These are phyloP conservation scores for Pulveroboletus sp. DNA, from an alignment of 768 basidiomycete genomes.

Conservation along the genomic window DNA sequence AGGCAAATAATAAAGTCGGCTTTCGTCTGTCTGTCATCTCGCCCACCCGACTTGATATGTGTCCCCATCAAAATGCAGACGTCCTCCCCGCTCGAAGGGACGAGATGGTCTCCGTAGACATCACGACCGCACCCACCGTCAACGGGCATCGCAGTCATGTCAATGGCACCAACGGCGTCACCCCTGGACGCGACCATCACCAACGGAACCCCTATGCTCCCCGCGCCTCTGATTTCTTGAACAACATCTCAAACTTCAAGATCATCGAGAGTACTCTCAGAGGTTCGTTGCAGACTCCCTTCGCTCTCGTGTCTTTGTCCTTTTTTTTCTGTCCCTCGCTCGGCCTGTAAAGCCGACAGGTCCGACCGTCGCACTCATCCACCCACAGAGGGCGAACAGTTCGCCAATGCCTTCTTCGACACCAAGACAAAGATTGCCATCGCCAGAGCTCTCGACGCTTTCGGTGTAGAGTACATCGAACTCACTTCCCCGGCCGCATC, in stretches of 20 bases:
- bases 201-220: constrained; percentile 79
- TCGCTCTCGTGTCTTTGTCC: background rate
- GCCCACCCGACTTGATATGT: constrained; percentile 25
- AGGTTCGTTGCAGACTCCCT: constrained; percentile 51
- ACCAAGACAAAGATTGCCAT: constrained; percentile 99
- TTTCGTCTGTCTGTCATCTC: background rate
- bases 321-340: background rate
- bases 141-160: constrained; percentile 37
- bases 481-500: constrained; percentile 97
- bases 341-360: constrained; percentile 2
- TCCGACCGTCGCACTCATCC: constrained; percentile 13
- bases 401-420: constrained; percentile 99
- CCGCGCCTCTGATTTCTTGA: constrained; percentile 87
- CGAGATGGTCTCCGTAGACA: constrained; percentile 70
- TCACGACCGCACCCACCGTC: constrained; percentile 33
- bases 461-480: constrained; percentile 99
- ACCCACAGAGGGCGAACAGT: constrained; percentile 89
- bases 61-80: constrained; percentile 55
- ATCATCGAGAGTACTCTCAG: constrained; percentile 97
- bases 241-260: constrained; percentile 88
- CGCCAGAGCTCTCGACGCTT: constrained; percentile 95
- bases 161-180: constrained; percentile 28
- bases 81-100: constrained; percentile 36
- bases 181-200: constrained; percentile 38
- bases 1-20: too few relatives aligned